phyloP scores from a whole-genome alignment of 352 stramenopile genomes.

The Phytophthora parvispora region DNA sequence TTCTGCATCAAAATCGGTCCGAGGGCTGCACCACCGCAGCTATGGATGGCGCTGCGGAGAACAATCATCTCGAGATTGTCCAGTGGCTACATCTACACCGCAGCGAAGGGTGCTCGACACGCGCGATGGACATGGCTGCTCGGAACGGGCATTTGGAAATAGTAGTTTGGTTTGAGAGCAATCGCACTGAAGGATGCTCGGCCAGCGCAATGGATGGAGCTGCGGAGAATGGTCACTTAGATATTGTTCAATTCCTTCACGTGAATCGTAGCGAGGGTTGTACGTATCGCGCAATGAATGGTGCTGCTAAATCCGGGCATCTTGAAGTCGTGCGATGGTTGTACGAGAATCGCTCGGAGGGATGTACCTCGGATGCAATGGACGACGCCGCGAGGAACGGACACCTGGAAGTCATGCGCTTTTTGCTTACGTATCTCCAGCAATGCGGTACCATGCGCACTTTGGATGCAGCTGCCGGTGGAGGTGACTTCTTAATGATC shows the following conservation, averaged over 20 bases:
- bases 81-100: slow-evolving; percentile 42
- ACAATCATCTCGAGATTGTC: slow-evolving; percentile 43
- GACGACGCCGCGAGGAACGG: slow-evolving; percentile 33
- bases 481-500: slow-evolving; percentile 33
- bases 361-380: slow-evolving; percentile 44
- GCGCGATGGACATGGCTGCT: slow-evolving; percentile 32
- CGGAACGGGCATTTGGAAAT: slow-evolving; percentile 34
- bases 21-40: slow-evolving; percentile 42
- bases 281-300: slow-evolving; percentile 43
- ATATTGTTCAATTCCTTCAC: slow-evolving; percentile 39
- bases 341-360: slow-evolving; percentile 39
- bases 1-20: slow-evolving; percentile 38
- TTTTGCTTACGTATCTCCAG: slow-evolving; percentile 23
- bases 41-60: slow-evolving; percentile 46
- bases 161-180: slow-evolving; percentile 37
- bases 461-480: slow-evolving; percentile 19
- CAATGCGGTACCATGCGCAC: slow-evolving; percentile 32
- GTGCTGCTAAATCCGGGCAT: slow-evolving; percentile 36
- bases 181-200: slow-evolving; percentile 37
- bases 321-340: slow-evolving; percentile 40
- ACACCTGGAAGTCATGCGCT: slow-evolving; percentile 38
- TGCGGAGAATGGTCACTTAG: slow-evolving; percentile 31
- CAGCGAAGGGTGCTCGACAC: slow-evolving; percentile 40
- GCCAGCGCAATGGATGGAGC: slow-evolving; percentile 39
- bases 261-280: slow-evolving; percentile 21